These are phyloP conservation scores for Rhodamnia rubescens DNA, from an alignment of 345 rosid species.

Conservation along the genomic window DNA sequence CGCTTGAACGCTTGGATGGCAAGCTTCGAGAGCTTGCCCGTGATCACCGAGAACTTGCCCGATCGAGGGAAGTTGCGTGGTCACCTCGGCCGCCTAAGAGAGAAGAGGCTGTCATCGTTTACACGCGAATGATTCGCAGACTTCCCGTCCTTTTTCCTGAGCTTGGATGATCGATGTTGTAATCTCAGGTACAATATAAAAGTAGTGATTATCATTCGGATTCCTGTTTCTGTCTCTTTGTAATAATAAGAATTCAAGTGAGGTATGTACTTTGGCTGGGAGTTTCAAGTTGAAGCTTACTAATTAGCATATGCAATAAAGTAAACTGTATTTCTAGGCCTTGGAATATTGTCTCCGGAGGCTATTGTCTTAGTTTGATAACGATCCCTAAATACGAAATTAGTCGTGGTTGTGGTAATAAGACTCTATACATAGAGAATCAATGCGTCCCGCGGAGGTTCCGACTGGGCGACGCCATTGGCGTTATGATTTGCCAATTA, in stretches of 20 bases:
- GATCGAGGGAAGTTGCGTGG: background rate
- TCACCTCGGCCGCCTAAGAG: background rate
- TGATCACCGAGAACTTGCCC: constrained; percentile 8
- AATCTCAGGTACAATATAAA: background rate
- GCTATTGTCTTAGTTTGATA: too few species aligned
- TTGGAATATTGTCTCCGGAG: background rate
- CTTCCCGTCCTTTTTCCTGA: background rate
- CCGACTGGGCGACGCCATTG: too few species aligned
- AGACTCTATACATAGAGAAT: too few species aligned
- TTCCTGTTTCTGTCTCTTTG: too few species aligned
- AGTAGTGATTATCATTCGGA: too few species aligned
- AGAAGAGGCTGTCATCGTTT: background rate
- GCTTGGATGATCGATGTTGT: background rate
- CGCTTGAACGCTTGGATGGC: background rate
- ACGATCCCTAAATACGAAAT: too few species aligned
- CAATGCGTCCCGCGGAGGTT: too few species aligned
- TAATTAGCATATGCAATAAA: background rate
- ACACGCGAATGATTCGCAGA: background rate
- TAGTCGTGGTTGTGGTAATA: too few species aligned
- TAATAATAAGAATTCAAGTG: background rate
- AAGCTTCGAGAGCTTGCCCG: constrained; percentile 1
- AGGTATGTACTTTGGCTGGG: background rate
- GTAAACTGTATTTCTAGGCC: background rate
- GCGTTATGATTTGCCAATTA: too few species aligned
- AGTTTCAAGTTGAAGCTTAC: background rate